Base-by-base conservation (phyloP, 2,329 filamentous ascomycete genomes). In the Hypoxylon sp. region DNA sequence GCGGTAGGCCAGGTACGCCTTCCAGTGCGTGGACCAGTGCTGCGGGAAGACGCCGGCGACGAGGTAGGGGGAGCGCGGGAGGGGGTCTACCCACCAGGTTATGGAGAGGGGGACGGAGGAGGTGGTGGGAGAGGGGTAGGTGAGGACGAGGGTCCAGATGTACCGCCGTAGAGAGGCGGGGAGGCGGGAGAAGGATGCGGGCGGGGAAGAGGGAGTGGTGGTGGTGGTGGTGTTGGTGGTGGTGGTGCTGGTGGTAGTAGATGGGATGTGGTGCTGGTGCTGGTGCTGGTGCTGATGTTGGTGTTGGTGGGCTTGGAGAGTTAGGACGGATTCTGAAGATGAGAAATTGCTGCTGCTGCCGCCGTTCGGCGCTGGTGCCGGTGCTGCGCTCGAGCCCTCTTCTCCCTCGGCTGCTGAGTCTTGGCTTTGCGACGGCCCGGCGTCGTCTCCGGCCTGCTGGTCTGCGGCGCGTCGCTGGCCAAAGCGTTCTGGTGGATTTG, bases 81-180 rank as follows among this genome's bases (percentile, higher is more conserved):
- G 52, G 19, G 58, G 53, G 3, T 54, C 30, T 15, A 72, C 8
- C 26, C 63, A 64, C 62, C 64, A 72, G 3, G 57, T 11, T 1
- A 54, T 4, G 10, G 39, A 19, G 41, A 55, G 26, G 8, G 41
- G 39, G 41, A 26, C 20, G 39, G 30, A 15, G 32, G 1, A 6
- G 28, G 17, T n/a, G 32, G 22, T 2, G 24, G 43, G 17, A n/a
- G n/a, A n/a, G n/a, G n/a, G n/a, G n/a, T 19, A 13, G 5, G 51
- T 62, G 17, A 72, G 59, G 8, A 62, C 66, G 11, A 67, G 59
- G 3, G 64, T 52, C 68, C 68, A 72, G 47, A 72, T 72, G 34
- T 61, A 47, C 6, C 64, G n/a, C 5, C 70, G 64, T 1, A 73
- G 43, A 4, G 56, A 44, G 0, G 30, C 10, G 6, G 70, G 68